A percentile compares a stretch with the other conserved stretches of the same genome.
Evolutionary conservation across 768 basidiomycete species (phyloP).

Genomic region (Leccinum variicolor): DNA sequence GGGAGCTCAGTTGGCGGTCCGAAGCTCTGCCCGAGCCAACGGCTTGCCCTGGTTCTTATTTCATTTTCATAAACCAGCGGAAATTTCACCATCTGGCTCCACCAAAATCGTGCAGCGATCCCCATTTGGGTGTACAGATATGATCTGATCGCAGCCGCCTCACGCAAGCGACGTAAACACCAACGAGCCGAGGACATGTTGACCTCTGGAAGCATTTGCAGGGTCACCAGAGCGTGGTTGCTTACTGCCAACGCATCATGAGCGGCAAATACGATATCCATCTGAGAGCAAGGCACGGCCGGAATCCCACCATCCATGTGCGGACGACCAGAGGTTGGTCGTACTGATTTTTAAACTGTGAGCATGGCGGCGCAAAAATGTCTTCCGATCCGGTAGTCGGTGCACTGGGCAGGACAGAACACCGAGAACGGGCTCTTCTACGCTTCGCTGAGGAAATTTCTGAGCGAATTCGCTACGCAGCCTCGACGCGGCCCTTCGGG

Average conservation of each 20-base stretch:
- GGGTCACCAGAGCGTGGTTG: not conserved
- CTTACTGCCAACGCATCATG: not conserved
- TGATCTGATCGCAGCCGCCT: not conserved
- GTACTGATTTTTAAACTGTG: not conserved
- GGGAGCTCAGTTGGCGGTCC: not conserved
- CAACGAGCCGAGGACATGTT: not conserved
- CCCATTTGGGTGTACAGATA: not conserved
- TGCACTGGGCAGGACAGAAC: no score
- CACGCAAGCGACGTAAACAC: not conserved
- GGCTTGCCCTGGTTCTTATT: no score
- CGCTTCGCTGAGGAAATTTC: not conserved
- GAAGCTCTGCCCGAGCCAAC: not conserved
- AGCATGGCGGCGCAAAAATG: not conserved
- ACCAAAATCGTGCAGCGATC: not conserved
- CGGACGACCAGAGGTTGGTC: not conserved
- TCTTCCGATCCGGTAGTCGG: not conserved
- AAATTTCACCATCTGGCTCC: not conserved
- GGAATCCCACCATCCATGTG: not conserved
- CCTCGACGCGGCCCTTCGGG: not conserved
- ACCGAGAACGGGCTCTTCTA: not conserved
- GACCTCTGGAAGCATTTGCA: not conserved
- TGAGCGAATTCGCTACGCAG: not conserved
- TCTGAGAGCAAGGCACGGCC: not conserved
- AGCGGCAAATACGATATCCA: not conserved
- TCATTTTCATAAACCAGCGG: not conserved